Percentiles rank a stretch among this genome's conserved stretches.
Conservation (phyloP, 306 rosid genomes). For the peach (Prunus persica) region DNA sequence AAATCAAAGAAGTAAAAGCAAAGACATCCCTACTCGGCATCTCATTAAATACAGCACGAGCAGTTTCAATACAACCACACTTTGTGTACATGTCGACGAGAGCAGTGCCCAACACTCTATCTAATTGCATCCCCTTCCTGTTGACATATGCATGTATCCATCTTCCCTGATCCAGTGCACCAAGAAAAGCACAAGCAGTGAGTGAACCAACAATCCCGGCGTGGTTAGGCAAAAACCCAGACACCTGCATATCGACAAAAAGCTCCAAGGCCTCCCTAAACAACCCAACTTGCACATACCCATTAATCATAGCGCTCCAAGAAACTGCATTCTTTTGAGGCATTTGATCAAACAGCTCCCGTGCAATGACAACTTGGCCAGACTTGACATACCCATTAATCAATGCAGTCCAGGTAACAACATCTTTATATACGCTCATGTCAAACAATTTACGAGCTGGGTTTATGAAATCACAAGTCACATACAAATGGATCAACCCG, state of each 20-base stretch:
- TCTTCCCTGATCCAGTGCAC: constrained; percentile 48
- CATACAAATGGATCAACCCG: constrained; percentile 45
- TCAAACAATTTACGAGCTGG: constrained; percentile 36
- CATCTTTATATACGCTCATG: constrained; percentile 30
- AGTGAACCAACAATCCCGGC: constrained; percentile 41
- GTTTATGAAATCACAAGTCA: constrained; percentile 25
- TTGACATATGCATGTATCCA: constrained; percentile 49
- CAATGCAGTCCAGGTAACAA: constrained; percentile 46
- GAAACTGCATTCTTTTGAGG: constrained; percentile 42
- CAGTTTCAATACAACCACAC: constrained; percentile 42
- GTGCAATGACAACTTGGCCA: constrained; percentile 25
- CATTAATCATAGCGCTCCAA: constrained; percentile 51
- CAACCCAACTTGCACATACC: constrained; percentile 39
- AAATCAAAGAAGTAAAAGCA: constrained; percentile 47
- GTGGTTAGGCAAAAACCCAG: constrained; percentile 35
- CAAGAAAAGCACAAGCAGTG: constrained; percentile 46
- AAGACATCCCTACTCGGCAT: constrained; percentile 39
- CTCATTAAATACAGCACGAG: constrained; percentile 29
- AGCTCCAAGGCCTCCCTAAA: constrained; percentile 46
- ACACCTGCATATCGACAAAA: constrained; percentile 36
- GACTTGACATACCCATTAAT: constrained; percentile 40
- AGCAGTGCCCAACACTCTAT: constrained; percentile 42
- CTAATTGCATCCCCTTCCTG: constrained; percentile 29
- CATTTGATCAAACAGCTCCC: constrained; percentile 42
- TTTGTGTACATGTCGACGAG: constrained; percentile 47